A percentile compares a stretch with the other conserved stretches of the same genome.
Evolutionary conservation across 192 early-diverging fungal genomes (phyloP).

Genomic region (Rhizoclosmatium sp.): DNA sequence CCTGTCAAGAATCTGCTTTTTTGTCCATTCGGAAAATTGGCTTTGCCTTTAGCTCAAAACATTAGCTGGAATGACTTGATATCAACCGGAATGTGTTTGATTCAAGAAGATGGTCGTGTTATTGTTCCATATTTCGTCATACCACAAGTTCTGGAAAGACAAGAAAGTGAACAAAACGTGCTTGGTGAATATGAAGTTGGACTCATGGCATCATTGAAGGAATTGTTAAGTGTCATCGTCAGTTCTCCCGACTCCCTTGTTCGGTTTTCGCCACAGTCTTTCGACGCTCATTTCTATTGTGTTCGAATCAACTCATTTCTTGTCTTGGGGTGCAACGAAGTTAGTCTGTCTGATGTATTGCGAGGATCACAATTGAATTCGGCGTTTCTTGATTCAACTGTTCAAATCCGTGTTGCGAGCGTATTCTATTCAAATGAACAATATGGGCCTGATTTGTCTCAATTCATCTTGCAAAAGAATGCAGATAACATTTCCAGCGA

Average conservation of each 20-base stretch:
- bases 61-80: slow-evolving; percentile 35
- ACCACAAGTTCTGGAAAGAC: slow-evolving; percentile 12
- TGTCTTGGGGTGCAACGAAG: slow-evolving; percentile 10
- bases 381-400: not conserved
- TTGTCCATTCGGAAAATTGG: slow-evolving; percentile 26
- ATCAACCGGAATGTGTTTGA: slow-evolving; percentile 18
- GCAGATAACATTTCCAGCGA: slow-evolving; percentile 3
- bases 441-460: slow-evolving; percentile 31
- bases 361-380: slow-evolving; percentile 13
- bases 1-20: slow-evolving; percentile 2
- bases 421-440: slow-evolving; percentile 33
- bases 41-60: slow-evolving; percentile 13
- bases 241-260: slow-evolving; percentile 16
- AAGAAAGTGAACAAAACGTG: slow-evolving; percentile 9
- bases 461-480: slow-evolving; percentile 11
- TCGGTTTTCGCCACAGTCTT: slow-evolving; percentile 37
- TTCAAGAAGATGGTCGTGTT: slow-evolving; percentile 18
- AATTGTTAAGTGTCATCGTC: slow-evolving; percentile 16
- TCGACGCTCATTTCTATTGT: slow-evolving; percentile 39
- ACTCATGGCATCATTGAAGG: slow-evolving; percentile 14
- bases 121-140: slow-evolving; percentile 38
- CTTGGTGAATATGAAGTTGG: slow-evolving; percentile 22
- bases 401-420: slow-evolving; percentile 20
- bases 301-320: slow-evolving; percentile 38
- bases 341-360: slow-evolving; percentile 16